These are phyloP conservation scores for Gamsiella multidivaricata DNA, from an alignment of 192 early-diverging fungal species.

Conservation along the genomic window DNA sequence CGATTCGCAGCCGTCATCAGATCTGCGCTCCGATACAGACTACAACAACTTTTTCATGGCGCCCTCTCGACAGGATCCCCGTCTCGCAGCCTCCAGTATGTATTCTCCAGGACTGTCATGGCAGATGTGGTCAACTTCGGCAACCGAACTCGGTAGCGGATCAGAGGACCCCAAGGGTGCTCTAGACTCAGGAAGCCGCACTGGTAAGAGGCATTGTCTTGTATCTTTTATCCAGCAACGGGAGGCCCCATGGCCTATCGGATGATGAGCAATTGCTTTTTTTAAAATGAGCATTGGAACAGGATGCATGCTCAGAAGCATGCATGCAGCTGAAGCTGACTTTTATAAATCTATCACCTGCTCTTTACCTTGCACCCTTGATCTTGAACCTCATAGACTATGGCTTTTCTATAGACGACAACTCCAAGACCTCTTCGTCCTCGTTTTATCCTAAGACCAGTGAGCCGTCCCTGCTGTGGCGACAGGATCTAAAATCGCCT, in stretches of 20 bases:
- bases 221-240: background rate
- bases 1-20: slow-evolving; percentile 52
- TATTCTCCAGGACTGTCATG: slow-evolving; percentile 76
- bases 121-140: slow-evolving; percentile 69
- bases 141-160: slow-evolving; percentile 23
- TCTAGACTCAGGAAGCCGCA: slow-evolving; percentile 11
- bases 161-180: slow-evolving; percentile 37
- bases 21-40: slow-evolving; percentile 72
- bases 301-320: slow-evolving; percentile 30
- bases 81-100: slow-evolving; percentile 62
- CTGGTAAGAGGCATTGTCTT: slow-evolving; percentile 2
- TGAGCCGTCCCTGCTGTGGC: slow-evolving; percentile 42
- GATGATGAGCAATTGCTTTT: background rate
- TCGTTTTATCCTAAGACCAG: slow-evolving; percentile 24
- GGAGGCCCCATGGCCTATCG: background rate
- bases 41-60: slow-evolving; percentile 71
- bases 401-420: slow-evolving; percentile 9
- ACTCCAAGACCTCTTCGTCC: slow-evolving; percentile 16
- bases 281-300: background rate
- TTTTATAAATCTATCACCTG: slow-evolving; percentile 3
- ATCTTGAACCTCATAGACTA: slow-evolving; percentile 7
- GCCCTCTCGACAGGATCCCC: slow-evolving; percentile 69
- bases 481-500: slow-evolving; percentile 44
- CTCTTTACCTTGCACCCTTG: background rate
- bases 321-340: slow-evolving; percentile 21